These are phyloP conservation scores for Tarenaya hassleriana DNA, from an alignment of 345 rosid species.

Conservation along the genomic window DNA sequence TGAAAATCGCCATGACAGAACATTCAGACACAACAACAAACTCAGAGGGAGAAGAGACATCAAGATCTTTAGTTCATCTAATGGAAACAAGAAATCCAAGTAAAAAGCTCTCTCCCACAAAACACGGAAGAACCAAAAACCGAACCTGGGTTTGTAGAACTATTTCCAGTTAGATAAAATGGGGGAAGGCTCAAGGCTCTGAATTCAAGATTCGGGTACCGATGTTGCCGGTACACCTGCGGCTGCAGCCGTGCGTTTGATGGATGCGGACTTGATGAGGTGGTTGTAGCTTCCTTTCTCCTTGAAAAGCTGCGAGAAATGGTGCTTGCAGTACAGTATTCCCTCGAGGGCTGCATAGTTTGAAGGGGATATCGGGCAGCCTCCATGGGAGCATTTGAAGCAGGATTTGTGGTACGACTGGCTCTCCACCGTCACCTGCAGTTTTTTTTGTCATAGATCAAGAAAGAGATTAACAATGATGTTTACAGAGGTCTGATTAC, in stretches of 20 bases:
- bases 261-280: constrained; percentile 72
- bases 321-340: constrained; percentile 87
- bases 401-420: constrained; percentile 88
- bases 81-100: constrained; percentile 2
- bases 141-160: too few species aligned
- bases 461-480: not conserved
- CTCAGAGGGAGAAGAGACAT: not conserved
- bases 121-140: constrained; percentile 4
- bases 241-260: constrained; percentile 58
- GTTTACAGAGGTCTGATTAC: not conserved
- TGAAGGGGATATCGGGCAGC: constrained; percentile 89
- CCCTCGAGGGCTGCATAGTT: constrained; percentile 98
- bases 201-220: constrained; percentile 50
- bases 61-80: constrained; percentile 4
- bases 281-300: constrained; percentile 99
- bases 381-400: constrained; percentile 94
- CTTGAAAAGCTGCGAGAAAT: constrained; percentile 94
- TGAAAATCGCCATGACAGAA: too few species aligned
- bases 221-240: constrained; percentile 49
- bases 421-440: constrained; percentile 77
- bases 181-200: not conserved
- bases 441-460: not conserved
- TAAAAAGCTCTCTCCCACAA: too few species aligned
- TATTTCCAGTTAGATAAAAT: constrained; percentile 12
- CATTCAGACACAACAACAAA: constrained; percentile 16